Conservation (phyloP, 768 basidiomycete species). For the Piloderma croceum region DNA sequence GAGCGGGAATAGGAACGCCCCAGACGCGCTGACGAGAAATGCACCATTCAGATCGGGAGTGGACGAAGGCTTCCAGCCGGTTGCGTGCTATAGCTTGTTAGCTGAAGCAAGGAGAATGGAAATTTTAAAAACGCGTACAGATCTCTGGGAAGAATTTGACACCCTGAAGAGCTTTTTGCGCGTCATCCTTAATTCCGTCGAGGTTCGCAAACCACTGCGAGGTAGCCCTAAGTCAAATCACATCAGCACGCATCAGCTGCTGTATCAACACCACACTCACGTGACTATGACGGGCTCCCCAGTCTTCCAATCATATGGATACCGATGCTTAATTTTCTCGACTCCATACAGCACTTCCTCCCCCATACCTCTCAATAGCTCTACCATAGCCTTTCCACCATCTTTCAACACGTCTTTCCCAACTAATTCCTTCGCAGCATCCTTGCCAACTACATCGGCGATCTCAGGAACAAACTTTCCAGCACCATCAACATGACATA, state of each 20-base stretch:
- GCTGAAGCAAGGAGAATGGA: not conserved
- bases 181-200: slow-evolving; percentile 73
- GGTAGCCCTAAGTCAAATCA: slow-evolving; percentile 61
- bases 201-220: slow-evolving; percentile 98
- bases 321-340: slow-evolving; percentile 75
- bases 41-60: slow-evolving; percentile 94
- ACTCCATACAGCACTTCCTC: slow-evolving; percentile 57
- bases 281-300: slow-evolving; percentile 87
- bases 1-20: slow-evolving; percentile 93
- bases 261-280: slow-evolving; percentile 36
- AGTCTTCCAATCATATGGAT: slow-evolving; percentile 97
- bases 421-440: slow-evolving; percentile 39
- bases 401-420: slow-evolving; percentile 70
- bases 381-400: slow-evolving; percentile 64
- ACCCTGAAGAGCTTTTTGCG: slow-evolving; percentile 58
- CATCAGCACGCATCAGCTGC: too few species aligned
- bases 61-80: slow-evolving; percentile 83
- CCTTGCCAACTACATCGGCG: slow-evolving; percentile 49
- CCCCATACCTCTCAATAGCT: slow-evolving; percentile 49
- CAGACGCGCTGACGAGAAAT: slow-evolving; percentile 96
- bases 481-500: slow-evolving; percentile 78
- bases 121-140: slow-evolving; percentile 47
- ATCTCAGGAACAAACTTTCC: slow-evolving; percentile 67
- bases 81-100: slow-evolving; percentile 55
- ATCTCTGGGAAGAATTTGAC: slow-evolving; percentile 72